Conservation (phyloP, 2,329 filamentous ascomycete species). For the Ophiostoma sp. region DNA sequence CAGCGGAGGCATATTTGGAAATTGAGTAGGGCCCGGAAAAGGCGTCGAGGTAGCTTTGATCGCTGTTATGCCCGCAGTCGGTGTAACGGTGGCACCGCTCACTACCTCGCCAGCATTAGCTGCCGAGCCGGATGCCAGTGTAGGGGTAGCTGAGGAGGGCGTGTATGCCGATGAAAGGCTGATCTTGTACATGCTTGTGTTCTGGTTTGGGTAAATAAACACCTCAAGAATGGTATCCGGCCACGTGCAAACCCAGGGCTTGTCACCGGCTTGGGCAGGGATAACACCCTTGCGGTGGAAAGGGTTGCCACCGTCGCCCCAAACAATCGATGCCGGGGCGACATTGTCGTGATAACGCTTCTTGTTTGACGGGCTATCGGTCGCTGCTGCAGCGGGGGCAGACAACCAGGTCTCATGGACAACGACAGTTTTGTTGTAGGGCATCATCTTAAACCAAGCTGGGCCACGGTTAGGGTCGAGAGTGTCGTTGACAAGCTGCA, state of each 20-base stretch:
- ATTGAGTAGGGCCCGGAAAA: conserved; percentile 16
- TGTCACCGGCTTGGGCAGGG: conserved; percentile 42
- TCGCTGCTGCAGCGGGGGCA: conserved; percentile 15
- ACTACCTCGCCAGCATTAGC: neutral
- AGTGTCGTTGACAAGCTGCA: conserved; percentile 49
- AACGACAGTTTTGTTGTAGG: conserved; percentile 54
- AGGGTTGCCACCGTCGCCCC: conserved; percentile 17
- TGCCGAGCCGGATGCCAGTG: neutral
- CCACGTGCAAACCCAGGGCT: conserved; percentile 56
- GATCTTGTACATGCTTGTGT: conserved; percentile 36
- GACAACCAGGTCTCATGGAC: conserved; percentile 41
- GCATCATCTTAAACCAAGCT: conserved; percentile 47
- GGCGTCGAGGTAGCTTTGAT: conserved; percentile 21
- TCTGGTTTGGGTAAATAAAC: conserved; percentile 53
- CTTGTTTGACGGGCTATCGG: conserved; percentile 24
- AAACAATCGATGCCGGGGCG: neutral
- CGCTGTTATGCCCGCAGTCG: neutral
- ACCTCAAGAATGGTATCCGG: conserved; percentile 50
- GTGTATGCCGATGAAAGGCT: conserved; percentile 22
- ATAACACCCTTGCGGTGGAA: conserved; percentile 37
- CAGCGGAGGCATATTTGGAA: neutral
- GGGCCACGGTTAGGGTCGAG: conserved; percentile 45
- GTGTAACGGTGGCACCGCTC: neutral
- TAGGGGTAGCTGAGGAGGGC: neutral
- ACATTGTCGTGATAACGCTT: conserved; percentile 27